Conservation (phyloP, 2,329 filamentous ascomycete genomes). For the Aureobasidium sp. region DNA sequence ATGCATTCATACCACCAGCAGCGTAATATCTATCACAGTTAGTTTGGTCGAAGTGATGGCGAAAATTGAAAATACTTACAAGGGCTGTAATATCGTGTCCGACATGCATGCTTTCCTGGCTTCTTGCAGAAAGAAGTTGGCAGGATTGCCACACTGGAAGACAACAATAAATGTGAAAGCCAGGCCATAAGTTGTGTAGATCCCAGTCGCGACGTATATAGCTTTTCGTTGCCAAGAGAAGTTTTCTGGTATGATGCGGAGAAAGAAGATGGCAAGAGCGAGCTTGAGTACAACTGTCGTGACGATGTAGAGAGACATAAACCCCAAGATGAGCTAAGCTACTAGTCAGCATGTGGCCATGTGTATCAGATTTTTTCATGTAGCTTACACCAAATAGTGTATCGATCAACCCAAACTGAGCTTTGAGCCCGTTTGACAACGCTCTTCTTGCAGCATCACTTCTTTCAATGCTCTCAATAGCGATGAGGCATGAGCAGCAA, state of each 20-base stretch:
- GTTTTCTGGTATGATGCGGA: slow-evolving; percentile 41
- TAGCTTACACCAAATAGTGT: slow-evolving; percentile 5
- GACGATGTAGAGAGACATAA: slow-evolving; percentile 43
- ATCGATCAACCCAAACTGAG: slow-evolving; percentile 5
- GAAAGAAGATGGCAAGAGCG: slow-evolving; percentile 50
- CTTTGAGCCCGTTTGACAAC: not conserved
- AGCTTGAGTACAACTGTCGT: slow-evolving; percentile 49
- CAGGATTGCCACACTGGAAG: slow-evolving; percentile 20
- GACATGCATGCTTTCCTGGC: not conserved
- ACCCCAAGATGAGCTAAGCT: slow-evolving; percentile 35
- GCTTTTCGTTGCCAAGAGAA: slow-evolving; percentile 43
- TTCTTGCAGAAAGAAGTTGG: slow-evolving; percentile 13
- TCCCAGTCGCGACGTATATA: slow-evolving; percentile 30
- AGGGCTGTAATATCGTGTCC: not conserved
- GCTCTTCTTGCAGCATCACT: not conserved
- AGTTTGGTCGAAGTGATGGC: too few relatives aligned
- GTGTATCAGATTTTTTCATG: too few relatives aligned
- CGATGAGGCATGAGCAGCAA: not conserved
- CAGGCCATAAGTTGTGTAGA: slow-evolving; percentile 37
- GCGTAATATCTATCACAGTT: too few relatives aligned
- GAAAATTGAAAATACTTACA: slow-evolving; percentile 29
- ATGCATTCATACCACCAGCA: slow-evolving; percentile 42
- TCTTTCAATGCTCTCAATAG: slow-evolving; percentile 3
- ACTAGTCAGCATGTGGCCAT: too few relatives aligned
- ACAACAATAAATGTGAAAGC: slow-evolving; percentile 33